Percentiles rank a stretch among this genome's conserved stretches.
These are phyloP conservation scores for Casuarina equisetifolia DNA, from an alignment of 306 rosid species.

Conservation along the genomic window DNA sequence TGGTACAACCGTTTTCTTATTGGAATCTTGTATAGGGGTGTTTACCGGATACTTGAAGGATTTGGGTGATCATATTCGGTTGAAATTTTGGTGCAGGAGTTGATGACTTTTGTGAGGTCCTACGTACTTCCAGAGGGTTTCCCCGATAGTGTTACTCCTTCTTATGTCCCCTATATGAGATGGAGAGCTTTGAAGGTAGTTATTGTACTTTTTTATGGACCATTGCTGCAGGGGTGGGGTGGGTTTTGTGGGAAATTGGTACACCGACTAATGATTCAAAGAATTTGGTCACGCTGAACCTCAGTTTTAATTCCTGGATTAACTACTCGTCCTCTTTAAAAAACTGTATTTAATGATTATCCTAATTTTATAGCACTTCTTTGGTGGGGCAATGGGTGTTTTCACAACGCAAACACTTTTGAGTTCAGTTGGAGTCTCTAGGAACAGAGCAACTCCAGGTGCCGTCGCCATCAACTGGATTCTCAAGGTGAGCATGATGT, in stretches of 20 bases:
- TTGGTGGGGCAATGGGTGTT: conserved; percentile 99
- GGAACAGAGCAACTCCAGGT: conserved; percentile 66
- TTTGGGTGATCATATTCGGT: background rate
- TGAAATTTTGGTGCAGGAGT: conserved; percentile 51
- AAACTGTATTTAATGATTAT: conserved; percentile 4
- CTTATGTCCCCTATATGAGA: conserved; percentile 94
- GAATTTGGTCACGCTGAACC: no score
- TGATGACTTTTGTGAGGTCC: conserved; percentile 70
- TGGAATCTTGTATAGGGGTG: background rate
- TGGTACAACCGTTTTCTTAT: no score
- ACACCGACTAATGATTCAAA: background rate
- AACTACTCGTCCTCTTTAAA: background rate
- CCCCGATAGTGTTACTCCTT: conserved; percentile 82
- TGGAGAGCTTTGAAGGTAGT: conserved; percentile 96
- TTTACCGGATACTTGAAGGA: background rate
- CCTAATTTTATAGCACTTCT: conserved; percentile 62
- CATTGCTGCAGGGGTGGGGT: background rate
- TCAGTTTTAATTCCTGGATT: background rate
- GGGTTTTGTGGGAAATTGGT: background rate
- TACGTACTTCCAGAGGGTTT: conserved; percentile 98
- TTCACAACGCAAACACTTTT: conserved; percentile 93
- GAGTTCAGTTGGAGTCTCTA: conserved; percentile 83
- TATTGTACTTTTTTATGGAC: background rate
- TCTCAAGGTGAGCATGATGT: conserved; percentile 63
- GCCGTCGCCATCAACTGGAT: conserved; percentile 98